Evolutionary conservation across 2,329 filamentous ascomycete genomes (phyloP), one percentile per base, ranked within the genome.

Genomic region (Colletotrichum truncatum): DNA sequence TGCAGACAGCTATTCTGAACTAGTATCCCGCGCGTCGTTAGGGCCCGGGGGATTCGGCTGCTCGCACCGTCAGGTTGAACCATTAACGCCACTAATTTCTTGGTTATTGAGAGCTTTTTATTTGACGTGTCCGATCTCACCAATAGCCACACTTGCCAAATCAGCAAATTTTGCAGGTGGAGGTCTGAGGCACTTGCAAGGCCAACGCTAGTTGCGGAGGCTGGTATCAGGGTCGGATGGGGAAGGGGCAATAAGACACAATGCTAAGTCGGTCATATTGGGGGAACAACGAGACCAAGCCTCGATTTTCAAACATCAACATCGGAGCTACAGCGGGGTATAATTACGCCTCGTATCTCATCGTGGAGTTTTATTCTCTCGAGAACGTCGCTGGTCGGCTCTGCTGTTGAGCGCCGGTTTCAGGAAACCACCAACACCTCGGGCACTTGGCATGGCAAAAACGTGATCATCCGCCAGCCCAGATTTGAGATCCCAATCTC

Each of bases 31-130:
- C n/a, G 12, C 41, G 30, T 36, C 28, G 21, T 16, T 18, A 26
- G 16, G 21, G 18, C 25, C 38, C 30, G 10, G 38, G 38, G 46
- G n/a, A n/a, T 25, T 23, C 52, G 45, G 52, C 25, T 59, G 26
- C 23, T 43, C 53, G 52, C 52, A 64, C 36, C 7, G 23, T 25
- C 34, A 30, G 36, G 52, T 36, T 53, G 45, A 52, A 21, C 32
- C 39, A 53, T 36, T 18, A 14, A 41, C 54, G 52, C 64, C 52
- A 59, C 64, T 53, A 30, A 64, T 59, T 64, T 49, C 18, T 34
- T n/a, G 28, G n/a, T 16, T 49, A 49, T 41, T 45, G 45, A 16
- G 38, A 34, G 39, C 21, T 48, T 39, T 49, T n/a, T n/a, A n/a
- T n/a, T n/a, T 16, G 14, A 30, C 9, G 55, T 38, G 38, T 41